Conservation (phyloP, 805 yeast genomes). For the Candida multigemmis region DNA sequence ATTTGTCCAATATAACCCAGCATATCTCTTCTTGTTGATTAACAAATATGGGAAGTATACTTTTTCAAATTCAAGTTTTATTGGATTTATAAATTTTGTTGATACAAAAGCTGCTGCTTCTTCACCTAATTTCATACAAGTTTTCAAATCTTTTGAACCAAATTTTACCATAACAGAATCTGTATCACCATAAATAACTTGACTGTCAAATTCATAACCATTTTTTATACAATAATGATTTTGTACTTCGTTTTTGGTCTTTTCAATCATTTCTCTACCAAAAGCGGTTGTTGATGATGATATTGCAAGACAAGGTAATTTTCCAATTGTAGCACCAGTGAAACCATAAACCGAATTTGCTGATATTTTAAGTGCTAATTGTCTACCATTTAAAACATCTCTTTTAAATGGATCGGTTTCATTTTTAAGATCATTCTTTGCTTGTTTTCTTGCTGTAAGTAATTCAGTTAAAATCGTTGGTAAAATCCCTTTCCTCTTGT, state of each 20-base stretch:
- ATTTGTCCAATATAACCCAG: conserved; percentile 93
- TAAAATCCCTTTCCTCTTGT: conserved; percentile 70
- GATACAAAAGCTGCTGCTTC: conserved; percentile 92
- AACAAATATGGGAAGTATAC: conserved; percentile 91
- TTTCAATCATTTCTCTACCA: conserved; percentile 95
- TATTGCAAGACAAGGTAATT: conserved; percentile 91
- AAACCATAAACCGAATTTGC: conserved; percentile 99
- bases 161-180: conserved; percentile 99
- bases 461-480: conserved; percentile 90
- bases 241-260: conserved; percentile 81
- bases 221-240: conserved; percentile 68
- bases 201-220: conserved; percentile 78
- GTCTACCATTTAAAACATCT: conserved; percentile 95
- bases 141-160: conserved; percentile 70
- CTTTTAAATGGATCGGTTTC: conserved; percentile 92
- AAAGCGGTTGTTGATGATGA: conserved; percentile 93
- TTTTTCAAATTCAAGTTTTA: conserved; percentile 92
- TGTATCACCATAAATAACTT: conserved; percentile 96
- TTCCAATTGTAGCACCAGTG: conserved; percentile 98
- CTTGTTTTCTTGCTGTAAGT: conserved; percentile 84
- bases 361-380: conserved; percentile 88
- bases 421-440: conserved; percentile 80
- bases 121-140: conserved; percentile 86
- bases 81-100: conserved; percentile 69
- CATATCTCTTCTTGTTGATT: conserved; percentile 94